phyloP scores from a whole-genome alignment of 495 filamentous ascomycete genomes.

The Lentithecium fluviatile region DNA sequence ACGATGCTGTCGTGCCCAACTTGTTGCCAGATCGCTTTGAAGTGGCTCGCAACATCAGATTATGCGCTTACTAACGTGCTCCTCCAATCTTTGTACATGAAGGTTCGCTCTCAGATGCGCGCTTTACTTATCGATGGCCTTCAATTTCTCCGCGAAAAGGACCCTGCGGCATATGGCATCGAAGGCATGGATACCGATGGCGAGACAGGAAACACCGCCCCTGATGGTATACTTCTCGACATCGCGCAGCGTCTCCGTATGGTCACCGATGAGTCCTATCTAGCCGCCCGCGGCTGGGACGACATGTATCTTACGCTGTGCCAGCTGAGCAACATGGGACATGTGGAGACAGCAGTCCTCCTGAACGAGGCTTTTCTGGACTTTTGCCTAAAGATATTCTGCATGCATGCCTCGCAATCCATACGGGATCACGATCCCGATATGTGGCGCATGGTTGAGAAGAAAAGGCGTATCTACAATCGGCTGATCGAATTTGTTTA shows the following conservation, averaged over 20 bases:
- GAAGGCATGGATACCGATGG: conserved; percentile 27
- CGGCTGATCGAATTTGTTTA: conserved; percentile 29
- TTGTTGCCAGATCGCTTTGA: conserved; percentile 59
- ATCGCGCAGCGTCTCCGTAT: conserved; percentile 1
- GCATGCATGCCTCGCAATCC: conserved; percentile 23
- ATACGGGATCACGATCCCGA: conserved; percentile 13
- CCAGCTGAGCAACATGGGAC: conserved; percentile 25
- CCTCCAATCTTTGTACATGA: conserved; percentile 59
- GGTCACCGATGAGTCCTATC: conserved; percentile 3
- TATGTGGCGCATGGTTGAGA: conserved; percentile 30
- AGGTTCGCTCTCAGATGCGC: conserved; percentile 58
- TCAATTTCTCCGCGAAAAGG: conserved; percentile 29
- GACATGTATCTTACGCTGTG: conserved; percentile 27
- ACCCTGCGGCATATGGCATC: conserved; percentile 22
- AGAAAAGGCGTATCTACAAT: conserved; percentile 28
- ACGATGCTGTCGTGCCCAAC: conserved; percentile 55
- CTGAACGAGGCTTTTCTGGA: conserved; percentile 22
- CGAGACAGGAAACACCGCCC: conserved; percentile 6
- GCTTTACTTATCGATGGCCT: conserved; percentile 29
- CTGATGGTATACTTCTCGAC: conserved; percentile 16
- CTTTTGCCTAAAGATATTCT: conserved; percentile 22
- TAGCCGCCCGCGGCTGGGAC: conserved; percentile 27
- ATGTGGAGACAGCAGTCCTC: conserved; percentile 22
- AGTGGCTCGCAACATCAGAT: conserved; percentile 60
- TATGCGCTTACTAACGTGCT: conserved; percentile 65